Evolutionary conservation across 2,329 filamentous ascomycete species (phyloP), one percentile per base, ranked within the genome.

Genomic region (Orbilia ellipsospora): DNA sequence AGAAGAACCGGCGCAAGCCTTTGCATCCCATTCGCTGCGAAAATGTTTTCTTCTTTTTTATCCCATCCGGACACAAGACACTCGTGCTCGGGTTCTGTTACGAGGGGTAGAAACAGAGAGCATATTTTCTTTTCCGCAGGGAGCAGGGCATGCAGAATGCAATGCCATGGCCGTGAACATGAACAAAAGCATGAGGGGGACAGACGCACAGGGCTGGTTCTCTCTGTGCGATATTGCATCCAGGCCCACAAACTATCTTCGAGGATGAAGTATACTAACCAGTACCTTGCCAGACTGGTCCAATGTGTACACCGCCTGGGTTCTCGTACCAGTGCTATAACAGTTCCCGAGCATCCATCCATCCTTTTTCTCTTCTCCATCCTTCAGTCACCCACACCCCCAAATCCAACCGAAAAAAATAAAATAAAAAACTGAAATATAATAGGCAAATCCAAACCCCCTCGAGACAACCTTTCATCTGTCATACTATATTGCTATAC

Each of bases 121-220:
- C 61, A 75, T 75, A 50, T 57, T 69, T 74, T 65, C 70, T 74
- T 74, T 74, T 74, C 70, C 56, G 55, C 52, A 51, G 59, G 45
- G 26, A 36, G 31, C 31, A 36, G 23, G 28, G 36, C 56, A 60
- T 60, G 10, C 20, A 20, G 45, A 60, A 60, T 36, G 31, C 31
- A 36, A 36, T 36, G 10, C 10, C 6, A 7, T 36, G n/a, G 56
- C 16, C 26, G 23, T 54, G 60, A 28, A 23, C 60, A 10, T 36
- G 31, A 62, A 13, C 23, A 62, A 18, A 23, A 42, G 40, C 54
- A 52, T 52, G 48, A 18, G 4, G 20, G 18, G 48, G 57, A 23
- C 23, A 2, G 55, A 50, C 42, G 64, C 72, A 74, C 72, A 68
- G 72, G 57, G 68, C 68, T 73, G 56, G 52, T 36, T 66, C 31